phyloP scores from a whole-genome alignment of 2,329 filamentous ascomycete genomes.

The Aureobasidium namibiae region DNA sequence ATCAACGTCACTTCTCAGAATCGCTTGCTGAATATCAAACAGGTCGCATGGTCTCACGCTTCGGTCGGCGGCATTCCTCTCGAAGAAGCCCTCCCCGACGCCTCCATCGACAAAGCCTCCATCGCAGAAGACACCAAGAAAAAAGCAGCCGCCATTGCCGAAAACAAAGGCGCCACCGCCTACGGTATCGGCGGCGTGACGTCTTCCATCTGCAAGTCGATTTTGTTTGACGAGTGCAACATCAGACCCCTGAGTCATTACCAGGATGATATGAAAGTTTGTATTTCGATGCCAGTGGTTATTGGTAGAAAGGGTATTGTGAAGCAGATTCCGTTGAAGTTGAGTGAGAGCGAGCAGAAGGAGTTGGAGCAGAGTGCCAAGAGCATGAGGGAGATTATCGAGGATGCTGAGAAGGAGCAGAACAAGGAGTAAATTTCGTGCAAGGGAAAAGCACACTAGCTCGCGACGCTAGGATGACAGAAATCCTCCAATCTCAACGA shows the following conservation, averaged over 20 bases:
- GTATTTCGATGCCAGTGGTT: slow-evolving; percentile 43
- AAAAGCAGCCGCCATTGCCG: slow-evolving; percentile 41
- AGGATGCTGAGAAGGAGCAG: slow-evolving; percentile 29
- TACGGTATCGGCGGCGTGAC: slow-evolving; percentile 44
- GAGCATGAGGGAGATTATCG: slow-evolving; percentile 29
- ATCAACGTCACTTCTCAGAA: neutral
- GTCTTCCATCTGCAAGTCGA: slow-evolving; percentile 42
- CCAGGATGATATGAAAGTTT: slow-evolving; percentile 40
- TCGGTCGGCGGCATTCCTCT: slow-evolving; percentile 37
- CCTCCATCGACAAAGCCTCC: slow-evolving; percentile 24
- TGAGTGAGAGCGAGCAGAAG: slow-evolving; percentile 28
- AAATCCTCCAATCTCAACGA: too few species aligned
- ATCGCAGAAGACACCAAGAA: slow-evolving; percentile 39
- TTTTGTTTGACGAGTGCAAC: slow-evolving; percentile 40
- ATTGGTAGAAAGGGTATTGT: slow-evolving; percentile 41
- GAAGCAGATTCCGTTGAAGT: slow-evolving; percentile 28
- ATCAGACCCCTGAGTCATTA: slow-evolving; percentile 44
- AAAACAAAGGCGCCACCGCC: slow-evolving; percentile 42
- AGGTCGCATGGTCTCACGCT: slow-evolving; percentile 38
- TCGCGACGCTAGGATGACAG: too few species aligned
- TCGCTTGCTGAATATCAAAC: neutral
- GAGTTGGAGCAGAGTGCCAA: slow-evolving; percentile 28
- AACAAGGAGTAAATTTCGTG: neutral
- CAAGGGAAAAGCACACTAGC: neutral
- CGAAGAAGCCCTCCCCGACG: slow-evolving; percentile 23